phyloP scores from a whole-genome alignment of 1,284 basidiomycete species.

The Microbotryomycetes sp. region DNA sequence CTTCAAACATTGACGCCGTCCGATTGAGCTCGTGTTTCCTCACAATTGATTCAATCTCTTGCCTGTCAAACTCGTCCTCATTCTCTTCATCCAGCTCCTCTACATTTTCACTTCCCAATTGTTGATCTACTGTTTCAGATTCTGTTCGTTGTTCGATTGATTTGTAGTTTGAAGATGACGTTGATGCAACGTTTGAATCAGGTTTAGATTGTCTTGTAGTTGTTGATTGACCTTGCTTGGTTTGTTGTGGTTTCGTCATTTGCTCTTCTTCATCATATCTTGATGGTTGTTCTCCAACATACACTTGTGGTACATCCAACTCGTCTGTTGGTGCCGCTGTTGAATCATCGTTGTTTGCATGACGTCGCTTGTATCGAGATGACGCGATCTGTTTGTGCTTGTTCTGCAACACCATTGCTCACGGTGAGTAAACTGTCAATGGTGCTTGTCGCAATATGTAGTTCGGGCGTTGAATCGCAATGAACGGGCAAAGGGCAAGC shows the following conservation, averaged over 20 bases:
- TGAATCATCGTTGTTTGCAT: too few relatives aligned
- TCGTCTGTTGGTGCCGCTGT: background rate
- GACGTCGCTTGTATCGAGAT: conserved; percentile 6
- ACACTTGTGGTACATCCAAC: background rate
- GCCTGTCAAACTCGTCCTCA: background rate
- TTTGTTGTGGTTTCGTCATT: too few relatives aligned
- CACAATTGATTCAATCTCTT: background rate
- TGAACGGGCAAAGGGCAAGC: too few relatives aligned
- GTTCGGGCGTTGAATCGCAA: background rate
- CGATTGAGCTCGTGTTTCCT: background rate
- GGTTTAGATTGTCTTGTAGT: background rate
- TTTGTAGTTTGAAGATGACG: background rate
- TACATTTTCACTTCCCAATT: background rate
- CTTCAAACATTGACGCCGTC: too few relatives aligned
- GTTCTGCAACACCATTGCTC: conserved; percentile 20
- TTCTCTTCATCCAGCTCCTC: background rate
- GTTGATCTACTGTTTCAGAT: background rate
- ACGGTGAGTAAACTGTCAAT: background rate
- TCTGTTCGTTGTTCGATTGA: background rate
- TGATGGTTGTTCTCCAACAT: too few relatives aligned
- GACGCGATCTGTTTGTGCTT: conserved; percentile 6
- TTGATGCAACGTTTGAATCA: background rate
- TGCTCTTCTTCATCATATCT: too few relatives aligned
- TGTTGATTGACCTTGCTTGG: too few relatives aligned
- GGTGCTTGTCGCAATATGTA: too few relatives aligned